Conservation (phyloP, 495 filamentous ascomycete genomes). For the Talaromyces nanjingensis region DNA sequence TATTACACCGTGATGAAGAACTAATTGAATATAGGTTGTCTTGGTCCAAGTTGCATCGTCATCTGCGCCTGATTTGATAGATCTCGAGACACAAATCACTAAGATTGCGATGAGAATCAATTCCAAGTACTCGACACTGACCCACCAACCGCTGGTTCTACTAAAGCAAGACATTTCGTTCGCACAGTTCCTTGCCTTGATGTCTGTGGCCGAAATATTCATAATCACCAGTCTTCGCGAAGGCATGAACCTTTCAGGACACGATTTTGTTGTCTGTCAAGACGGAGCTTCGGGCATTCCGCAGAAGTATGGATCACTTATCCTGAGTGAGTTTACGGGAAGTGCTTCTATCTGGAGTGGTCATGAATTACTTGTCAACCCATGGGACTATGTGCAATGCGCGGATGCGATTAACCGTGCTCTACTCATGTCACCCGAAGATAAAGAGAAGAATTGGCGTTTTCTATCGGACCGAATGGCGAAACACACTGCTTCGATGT, state of each 20-base stretch:
- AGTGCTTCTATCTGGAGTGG: conserved; percentile 77
- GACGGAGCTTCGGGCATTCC: conserved; percentile 55
- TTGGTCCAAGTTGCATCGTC: conserved; percentile 79
- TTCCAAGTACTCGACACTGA: conserved; percentile 69
- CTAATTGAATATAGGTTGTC: conserved; percentile 43
- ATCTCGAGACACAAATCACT: conserved; percentile 71
- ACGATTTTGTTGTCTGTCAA: conserved; percentile 83
- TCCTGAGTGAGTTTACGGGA: conserved; percentile 89
- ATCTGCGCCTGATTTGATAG: conserved; percentile 64
- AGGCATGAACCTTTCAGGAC: conserved; percentile 85
- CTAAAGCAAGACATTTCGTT: conserved; percentile 87
- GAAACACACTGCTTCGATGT: conserved; percentile 66
- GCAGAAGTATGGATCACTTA: conserved; percentile 75
- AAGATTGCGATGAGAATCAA: conserved; percentile 86
- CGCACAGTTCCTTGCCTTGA: conserved; percentile 73
- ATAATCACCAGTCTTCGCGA: conserved; percentile 86
- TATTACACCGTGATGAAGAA: neutral
- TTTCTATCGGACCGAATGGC: conserved; percentile 63
- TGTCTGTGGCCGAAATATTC: conserved; percentile 73
- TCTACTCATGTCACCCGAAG: conserved; percentile 64
- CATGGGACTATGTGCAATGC: conserved; percentile 84
- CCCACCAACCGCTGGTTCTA: conserved; percentile 78
- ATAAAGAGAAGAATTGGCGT: conserved; percentile 63
- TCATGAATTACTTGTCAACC: conserved; percentile 71
- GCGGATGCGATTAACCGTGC: conserved; percentile 70